Evolutionary conservation across 2,329 filamentous ascomycete genomes (phyloP).

Genomic region (Teratosphaeria gauchensis): DNA sequence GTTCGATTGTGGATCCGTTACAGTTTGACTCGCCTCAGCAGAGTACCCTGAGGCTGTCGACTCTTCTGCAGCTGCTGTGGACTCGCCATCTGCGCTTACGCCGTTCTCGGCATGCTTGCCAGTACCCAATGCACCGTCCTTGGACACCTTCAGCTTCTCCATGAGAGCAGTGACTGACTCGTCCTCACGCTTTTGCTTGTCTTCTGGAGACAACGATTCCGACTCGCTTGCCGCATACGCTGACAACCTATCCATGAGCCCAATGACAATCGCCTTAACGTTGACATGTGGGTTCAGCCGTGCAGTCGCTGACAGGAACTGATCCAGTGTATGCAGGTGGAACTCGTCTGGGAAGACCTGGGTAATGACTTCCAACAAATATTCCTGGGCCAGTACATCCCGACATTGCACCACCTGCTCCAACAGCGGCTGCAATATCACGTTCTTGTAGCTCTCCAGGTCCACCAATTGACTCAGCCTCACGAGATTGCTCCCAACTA

Average conservation of each 20-base stretch:
- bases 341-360: constrained; percentile 99
- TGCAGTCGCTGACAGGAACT: constrained; percentile 87
- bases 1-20: constrained; percentile 27
- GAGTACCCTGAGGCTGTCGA: constrained; percentile 8
- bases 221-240: constrained; percentile 89
- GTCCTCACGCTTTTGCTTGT: constrained; percentile 69
- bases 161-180: constrained; percentile 71
- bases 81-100: constrained; percentile 20
- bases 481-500: constrained; percentile 94
- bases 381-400: constrained; percentile 94
- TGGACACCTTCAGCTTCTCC: constrained; percentile 63
- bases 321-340: constrained; percentile 90
- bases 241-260: constrained; percentile 91
- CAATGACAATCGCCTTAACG: constrained; percentile 95
- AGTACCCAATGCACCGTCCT: constrained; percentile 37
- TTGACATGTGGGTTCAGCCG: constrained; percentile 93
- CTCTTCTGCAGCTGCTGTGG: constrained; percentile 22
- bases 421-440: constrained; percentile 76
- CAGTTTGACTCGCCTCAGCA: constrained; percentile 13
- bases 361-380: constrained; percentile 93
- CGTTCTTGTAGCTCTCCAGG: constrained; percentile 83
- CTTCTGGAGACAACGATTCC: constrained; percentile 57
- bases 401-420: constrained; percentile 98
- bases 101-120: constrained; percentile 17
- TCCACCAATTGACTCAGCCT: constrained; percentile 92